phyloP scores from a whole-genome alignment of 2,329 filamentous ascomycete species.

The Fusarium sp. region DNA sequence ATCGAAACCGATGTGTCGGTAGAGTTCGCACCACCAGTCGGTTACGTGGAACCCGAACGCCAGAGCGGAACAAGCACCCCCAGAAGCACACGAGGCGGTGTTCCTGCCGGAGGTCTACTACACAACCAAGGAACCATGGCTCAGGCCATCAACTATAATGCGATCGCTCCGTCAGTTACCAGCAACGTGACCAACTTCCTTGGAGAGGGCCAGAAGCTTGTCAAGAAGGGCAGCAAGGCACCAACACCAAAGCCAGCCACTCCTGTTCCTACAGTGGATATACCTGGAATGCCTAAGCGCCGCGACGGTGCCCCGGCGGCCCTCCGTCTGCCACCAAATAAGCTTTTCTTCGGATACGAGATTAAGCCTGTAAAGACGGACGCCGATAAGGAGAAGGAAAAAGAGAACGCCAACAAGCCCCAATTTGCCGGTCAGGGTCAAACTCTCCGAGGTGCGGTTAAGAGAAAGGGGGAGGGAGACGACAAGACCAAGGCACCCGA shows the following conservation, averaged over 20 bases:
- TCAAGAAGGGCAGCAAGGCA: constrained; percentile 82
- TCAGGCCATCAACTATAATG: constrained; percentile 94
- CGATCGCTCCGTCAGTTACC: constrained; percentile 84
- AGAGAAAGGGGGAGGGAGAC: constrained; percentile 74
- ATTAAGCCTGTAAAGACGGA: constrained; percentile 88
- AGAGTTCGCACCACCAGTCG: constrained; percentile 93
- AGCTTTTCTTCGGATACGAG: constrained; percentile 97
- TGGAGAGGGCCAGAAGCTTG: constrained; percentile 84
- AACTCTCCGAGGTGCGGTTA: constrained; percentile 76
- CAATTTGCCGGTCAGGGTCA: constrained; percentile 88
- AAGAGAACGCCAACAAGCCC: constrained; percentile 74
- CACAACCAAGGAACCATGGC: constrained; percentile 95
- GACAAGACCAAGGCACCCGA: constrained; percentile 62
- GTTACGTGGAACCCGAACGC: constrained; percentile 89
- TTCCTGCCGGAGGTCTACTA: constrained; percentile 79
- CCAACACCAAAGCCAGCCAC: constrained; percentile 75
- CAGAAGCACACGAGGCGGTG: constrained; percentile 72
- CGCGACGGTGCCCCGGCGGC: constrained; percentile 86
- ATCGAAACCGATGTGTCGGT: constrained; percentile 97
- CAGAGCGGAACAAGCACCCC: constrained; percentile 89
- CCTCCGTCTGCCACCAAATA: constrained; percentile 85
- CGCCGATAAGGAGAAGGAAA: constrained; percentile 76
- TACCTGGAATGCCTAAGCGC: constrained; percentile 53
- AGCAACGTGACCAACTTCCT: constrained; percentile 83
- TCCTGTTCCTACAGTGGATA: constrained; percentile 66